Conservation (phyloP, 192 early-diverging fungal genomes). For the Rhizoclosmatium globosum region DNA sequence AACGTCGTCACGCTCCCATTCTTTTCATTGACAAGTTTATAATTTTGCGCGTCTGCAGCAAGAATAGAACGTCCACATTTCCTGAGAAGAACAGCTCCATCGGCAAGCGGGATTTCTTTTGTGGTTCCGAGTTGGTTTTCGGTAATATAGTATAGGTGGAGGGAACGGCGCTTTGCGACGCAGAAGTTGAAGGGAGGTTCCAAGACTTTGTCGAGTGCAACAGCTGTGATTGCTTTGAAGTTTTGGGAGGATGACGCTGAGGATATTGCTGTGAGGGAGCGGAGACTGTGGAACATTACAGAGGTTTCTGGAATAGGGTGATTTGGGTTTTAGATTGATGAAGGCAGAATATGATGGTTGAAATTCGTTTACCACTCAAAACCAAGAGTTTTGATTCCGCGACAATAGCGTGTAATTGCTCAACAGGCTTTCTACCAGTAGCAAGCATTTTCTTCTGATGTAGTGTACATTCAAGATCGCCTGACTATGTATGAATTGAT, state of each 20-base stretch:
- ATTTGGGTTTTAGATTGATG: not conserved
- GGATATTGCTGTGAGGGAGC: constrained; percentile 42
- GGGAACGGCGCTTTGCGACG: constrained; percentile 51
- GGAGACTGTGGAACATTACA: constrained; percentile 68
- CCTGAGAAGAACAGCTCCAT: constrained; percentile 66
- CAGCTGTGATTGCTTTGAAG: constrained; percentile 43
- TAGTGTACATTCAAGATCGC: constrained; percentile 45
- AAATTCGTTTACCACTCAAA: constrained; percentile 63
- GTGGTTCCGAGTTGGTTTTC: constrained; percentile 44
- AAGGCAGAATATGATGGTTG: not conserved
- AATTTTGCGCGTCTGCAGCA: constrained; percentile 73
- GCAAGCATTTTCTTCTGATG: constrained; percentile 60
- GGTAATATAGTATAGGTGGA: constrained; percentile 41
- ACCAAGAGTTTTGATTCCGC: constrained; percentile 71
- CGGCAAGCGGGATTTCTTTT: constrained; percentile 68
- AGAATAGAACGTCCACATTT: constrained; percentile 65
- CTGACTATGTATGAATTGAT: constrained; percentile 30
- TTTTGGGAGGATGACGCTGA: constrained; percentile 25
- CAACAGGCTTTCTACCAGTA: constrained; percentile 65
- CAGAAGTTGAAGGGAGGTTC: constrained; percentile 50
- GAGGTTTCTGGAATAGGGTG: constrained; percentile 61
- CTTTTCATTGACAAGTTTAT: constrained; percentile 71
- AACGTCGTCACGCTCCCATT: constrained; percentile 50
- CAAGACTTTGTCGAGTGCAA: constrained; percentile 47
- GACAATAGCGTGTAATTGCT: constrained; percentile 69